Base-by-base conservation (phyloP, 2,329 filamentous ascomycete genomes). In the Alternaria ethzedia region DNA sequence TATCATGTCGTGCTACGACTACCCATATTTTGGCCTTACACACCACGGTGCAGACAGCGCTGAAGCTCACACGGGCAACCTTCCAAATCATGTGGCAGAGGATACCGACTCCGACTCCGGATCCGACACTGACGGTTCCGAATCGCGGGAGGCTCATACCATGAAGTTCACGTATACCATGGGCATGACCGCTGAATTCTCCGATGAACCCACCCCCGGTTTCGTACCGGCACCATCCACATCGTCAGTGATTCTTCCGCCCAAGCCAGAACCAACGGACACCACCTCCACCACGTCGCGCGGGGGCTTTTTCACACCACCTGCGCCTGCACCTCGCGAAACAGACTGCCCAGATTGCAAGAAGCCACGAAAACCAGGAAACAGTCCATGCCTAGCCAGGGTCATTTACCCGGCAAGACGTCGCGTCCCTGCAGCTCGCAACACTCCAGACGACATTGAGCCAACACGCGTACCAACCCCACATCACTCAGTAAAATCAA, bases 1-100 rank as follows among this genome's bases (percentile, higher is more conserved):
- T 41, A 65, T 71, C 30, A 43, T 47, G n/a, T 59, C 64, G 20
- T 70, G 68, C 45, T 69, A 66, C 21, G 50, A 65, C 11, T 58
- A 59, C 52, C 55, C 55, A 5, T 54, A 59, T 11, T n/a, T 30
- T 15, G 28, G 32, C 13, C 49, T 28, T 52, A 32, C 32, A 52
- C 8, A 2, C 10, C 28, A 11, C 23, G 28, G 32, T 21, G 49
- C 20, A 51, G 47, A 32, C 15, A 15, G 43, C 36, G 49, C 23
- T 25, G 28, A 63, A 28, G 46, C 4, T 36, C 13, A 46, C 13
- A 25, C 25, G 11, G 12, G 45, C 45, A 32, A 5, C 20, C 28
- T 52, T 26, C 43, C 26, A 28, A 6, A 32, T 32, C 28, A 41
- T 41, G 36, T 41, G 36, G 49, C 49, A 12, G 28, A 30, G 32